Evolutionary conservation across 257 asterid genomes (phyloP), one percentile per base, ranked within the genome.

Genomic region (Capsicum chinense): DNA sequence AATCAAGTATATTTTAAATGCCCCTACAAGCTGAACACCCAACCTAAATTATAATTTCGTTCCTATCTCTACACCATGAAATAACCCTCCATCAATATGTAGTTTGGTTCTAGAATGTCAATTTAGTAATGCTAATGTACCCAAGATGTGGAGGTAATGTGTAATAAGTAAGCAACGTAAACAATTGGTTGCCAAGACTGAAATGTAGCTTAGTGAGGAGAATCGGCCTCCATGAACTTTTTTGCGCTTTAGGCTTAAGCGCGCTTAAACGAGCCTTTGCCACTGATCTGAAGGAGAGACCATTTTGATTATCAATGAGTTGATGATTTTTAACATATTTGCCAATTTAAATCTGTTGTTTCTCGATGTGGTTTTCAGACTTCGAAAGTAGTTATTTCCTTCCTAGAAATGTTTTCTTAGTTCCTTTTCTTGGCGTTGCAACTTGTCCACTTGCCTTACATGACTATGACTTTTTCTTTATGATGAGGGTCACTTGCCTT

Each of bases 41-140:
- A 42, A 69, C 42, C 21, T 69, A 42, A 69, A 16, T 16, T 42
- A 68, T 42, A n/a, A 16, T 69, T 69, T 69, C 44, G 42, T 39
- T 69, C 15, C 33, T 69, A 39, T 69, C 33, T 69, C 14, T 69
- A 63, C 5, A 39, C 33, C 15, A 5, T 69, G 56, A 69, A 69
- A 39, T 69, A 33, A 16, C 79, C 76, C 56, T 4, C 4, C 54
- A 39, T 44, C 79, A 69, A 69, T 39, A 42, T 3, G 7, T 42
- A 11, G 15, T 56, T 69, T 39, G 15, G 79, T 69, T 69, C 56
- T 69, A 69, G 56, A 56, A 69, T 8, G 79, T 69, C 74, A 39
- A 69, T 69, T 69, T 69, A 69, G 79, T 69, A 39, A 69, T 69
- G 52, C 54, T 39, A 39, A 69, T 42, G 56, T 69, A 69, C 56